Evolutionary conservation across 2,329 filamentous ascomycete species (phyloP), one percentile per base, ranked within the genome.

Genomic region (Curvularia spicifera): DNA sequence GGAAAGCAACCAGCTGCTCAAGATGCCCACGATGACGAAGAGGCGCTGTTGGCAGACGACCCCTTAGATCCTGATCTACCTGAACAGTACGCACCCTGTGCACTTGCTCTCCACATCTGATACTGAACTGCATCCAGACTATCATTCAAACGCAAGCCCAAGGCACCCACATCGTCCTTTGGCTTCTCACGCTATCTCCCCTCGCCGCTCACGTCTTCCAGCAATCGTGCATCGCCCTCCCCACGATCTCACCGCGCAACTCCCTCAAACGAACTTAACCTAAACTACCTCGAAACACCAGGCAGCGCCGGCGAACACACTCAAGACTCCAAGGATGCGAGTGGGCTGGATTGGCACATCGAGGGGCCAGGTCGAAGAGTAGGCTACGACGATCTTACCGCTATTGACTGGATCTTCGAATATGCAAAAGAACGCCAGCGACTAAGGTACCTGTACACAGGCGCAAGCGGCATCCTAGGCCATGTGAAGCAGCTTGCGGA

Each of bases 361-460:
- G 94, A 97, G 77, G 93, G 92, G 0, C 93, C 91, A 0, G 93
- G 93, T 1, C 87, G 92, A 52, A 87, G 95, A 71, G 93, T 97
- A 37, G 94, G 91, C 53, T 99, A 99, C 79, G 94, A 97, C 72
- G 91, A 99, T 78, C 83, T 97, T 75, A 97, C 94, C 15, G 94
- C 95, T 57, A 99, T 99, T 75, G 95, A 99, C 80, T 99, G 95
- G 95, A 98, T 98, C 73, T 98, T 97, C 70, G 95, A 99, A 78
- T 97, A 98, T 74, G 95, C 91, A 51, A 97, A 97, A 77, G 95
- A 99, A 79, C 87, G 95, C 20, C 92, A 96, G 76, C 87, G 95
- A 24, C 80, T 96, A 70, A 87, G 92, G n/a, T 85, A 90, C 29
- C 81, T 99, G 20, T 85, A 87, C 54, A 86, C 89, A 0, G 86